These are phyloP conservation scores for Microbotryum saponariae DNA, from an alignment of 1,284 basidiomycete species.

Conservation along the genomic window DNA sequence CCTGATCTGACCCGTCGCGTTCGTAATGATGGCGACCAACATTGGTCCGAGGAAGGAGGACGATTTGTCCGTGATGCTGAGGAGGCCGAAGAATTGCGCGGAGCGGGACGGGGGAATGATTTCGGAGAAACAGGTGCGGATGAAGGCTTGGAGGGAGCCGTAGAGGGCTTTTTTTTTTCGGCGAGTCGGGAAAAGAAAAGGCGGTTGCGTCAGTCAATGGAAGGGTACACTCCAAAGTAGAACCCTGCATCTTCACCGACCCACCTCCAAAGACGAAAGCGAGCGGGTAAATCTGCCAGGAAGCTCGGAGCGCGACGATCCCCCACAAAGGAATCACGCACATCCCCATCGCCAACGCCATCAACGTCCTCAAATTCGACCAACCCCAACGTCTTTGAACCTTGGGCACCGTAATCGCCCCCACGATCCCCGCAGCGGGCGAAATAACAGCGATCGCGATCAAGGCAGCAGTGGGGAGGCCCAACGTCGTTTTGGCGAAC, in stretches of 20 bases:
- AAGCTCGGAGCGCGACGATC: constrained; percentile 66
- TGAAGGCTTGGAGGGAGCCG: constrained; percentile 71
- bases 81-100: constrained; percentile 60
- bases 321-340: constrained; percentile 67
- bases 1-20: constrained; percentile 73
- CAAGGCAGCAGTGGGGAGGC: constrained; percentile 62
- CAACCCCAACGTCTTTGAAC: constrained; percentile 54
- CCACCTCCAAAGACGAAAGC: constrained; percentile 67
- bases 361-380: constrained; percentile 60
- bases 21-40: constrained; percentile 74
- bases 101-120: constrained; percentile 69
- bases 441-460: constrained; percentile 59
- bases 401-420: constrained; percentile 62
- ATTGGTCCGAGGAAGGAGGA: constrained; percentile 77
- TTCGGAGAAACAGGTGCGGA: constrained; percentile 67
- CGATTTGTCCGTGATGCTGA: constrained; percentile 80
- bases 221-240: background rate
- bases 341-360: constrained; percentile 59
- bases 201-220: too few species aligned
- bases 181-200: too few species aligned
- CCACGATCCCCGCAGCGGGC: constrained; percentile 61
- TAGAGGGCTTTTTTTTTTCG: constrained; percentile 48
- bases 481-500: constrained; percentile 69
- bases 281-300: constrained; percentile 73
- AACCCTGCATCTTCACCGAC: constrained; percentile 14